Evolutionary conservation across 148 eudicot species (phyloP), one percentile per base, ranked within the genome.

Genomic region (Nyssa sinensis): DNA sequence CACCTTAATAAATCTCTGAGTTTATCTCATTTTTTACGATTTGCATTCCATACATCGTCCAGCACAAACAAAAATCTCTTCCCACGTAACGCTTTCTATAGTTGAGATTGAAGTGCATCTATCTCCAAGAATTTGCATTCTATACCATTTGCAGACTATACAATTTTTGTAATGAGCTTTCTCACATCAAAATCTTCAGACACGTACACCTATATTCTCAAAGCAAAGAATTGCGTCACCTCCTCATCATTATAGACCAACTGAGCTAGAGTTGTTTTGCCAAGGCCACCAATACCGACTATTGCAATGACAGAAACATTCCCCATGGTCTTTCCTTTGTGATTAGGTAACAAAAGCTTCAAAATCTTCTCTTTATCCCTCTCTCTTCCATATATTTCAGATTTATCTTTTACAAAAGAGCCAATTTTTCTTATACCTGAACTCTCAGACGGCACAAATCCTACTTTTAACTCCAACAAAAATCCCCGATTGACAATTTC

Each of bases 231-330:
- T 7, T 33, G 23, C 11, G 3, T 44, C 17, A 74, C 69, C 25
- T 14, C 51, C 8, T 35, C 19, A 74, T 79, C 74, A 23, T 67
- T 68, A 28, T 61, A 79, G 12, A 57, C 78, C 14, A 79, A 27
- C 25, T 74, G 70, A 29, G 82, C 77, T 25, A 79, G 65, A 4
- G 82, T 79, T 0, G 82, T 74, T 29, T 74, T 73, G 17, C 82
- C 82, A 2, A 79, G 60, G 19, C 82, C 82, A 4, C 78, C 82
- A 14, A 79, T 69, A 8, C 78, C 82, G 3, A 69, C 70, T 6
- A 79, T 74, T 4, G 74, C 23, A 27, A 74, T 29, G 5, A 70
- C 75, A 0, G 66, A 64, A 34, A 79, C 64, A 37, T 53, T 24
- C 14, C n/a, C n/a, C n/a, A n/a, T n/a, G n/a, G n/a, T n/a, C n/a